phyloP scores from a whole-genome alignment of 345 rosid genomes.

The Gynandropsis gynandra region DNA sequence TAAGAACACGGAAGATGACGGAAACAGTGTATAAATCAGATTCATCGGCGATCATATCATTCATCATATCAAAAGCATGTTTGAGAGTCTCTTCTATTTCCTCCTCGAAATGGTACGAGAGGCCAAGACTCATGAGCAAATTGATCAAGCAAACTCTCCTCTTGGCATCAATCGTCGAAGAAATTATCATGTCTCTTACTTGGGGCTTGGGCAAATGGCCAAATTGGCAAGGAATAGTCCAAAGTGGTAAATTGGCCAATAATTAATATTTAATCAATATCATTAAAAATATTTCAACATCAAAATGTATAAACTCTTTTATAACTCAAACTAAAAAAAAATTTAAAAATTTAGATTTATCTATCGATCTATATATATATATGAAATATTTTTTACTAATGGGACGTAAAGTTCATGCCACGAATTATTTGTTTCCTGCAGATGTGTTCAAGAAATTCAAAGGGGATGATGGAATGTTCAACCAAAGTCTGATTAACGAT shows the following conservation, averaged over 20 bases:
- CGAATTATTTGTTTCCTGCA: slow-evolving; percentile 5
- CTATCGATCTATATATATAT: no score
- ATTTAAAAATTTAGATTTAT: no score
- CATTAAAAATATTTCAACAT: no score
- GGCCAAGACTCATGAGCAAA: slow-evolving; percentile 13
- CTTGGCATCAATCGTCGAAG: background rate
- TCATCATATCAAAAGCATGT: background rate
- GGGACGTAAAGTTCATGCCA: no score
- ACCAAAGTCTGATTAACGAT: slow-evolving; percentile 13
- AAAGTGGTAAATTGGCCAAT: no score
- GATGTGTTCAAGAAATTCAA: slow-evolving; percentile 32
- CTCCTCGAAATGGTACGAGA: slow-evolving; percentile 14
- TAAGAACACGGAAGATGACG: slow-evolving; percentile 8
- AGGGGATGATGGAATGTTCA: slow-evolving; percentile 23
- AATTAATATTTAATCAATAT: no score
- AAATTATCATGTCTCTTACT: slow-evolving; percentile 7
- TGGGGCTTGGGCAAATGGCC: slow-evolving; percentile 8
- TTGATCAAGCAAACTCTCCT: background rate
- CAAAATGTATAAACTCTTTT: no score
- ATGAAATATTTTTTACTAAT: no score
- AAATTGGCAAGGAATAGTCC: no score
- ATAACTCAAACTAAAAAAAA: no score
- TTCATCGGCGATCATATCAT: slow-evolving; percentile 3
- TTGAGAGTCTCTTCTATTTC: background rate
- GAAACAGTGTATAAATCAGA: slow-evolving; percentile 14